Evolutionary conservation across 2,329 filamentous ascomycete species (phyloP), one percentile per base, ranked within the genome.

Genomic region (Cladophialophora immunda): DNA sequence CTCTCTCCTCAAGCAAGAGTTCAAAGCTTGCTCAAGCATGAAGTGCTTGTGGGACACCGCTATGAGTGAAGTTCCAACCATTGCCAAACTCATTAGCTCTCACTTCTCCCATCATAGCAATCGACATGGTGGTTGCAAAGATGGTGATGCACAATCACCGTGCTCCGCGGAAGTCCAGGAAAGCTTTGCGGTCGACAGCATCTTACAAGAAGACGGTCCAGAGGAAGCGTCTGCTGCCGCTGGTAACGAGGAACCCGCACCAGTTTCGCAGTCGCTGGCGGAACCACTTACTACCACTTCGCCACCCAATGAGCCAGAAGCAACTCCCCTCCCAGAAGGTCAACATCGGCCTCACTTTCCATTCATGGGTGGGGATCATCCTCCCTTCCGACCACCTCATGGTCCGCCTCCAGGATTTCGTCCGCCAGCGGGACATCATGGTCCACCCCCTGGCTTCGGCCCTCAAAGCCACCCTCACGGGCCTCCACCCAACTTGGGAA

Each of bases 11-110:
- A 70, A 74, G 41, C 66, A 73, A 27, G 73, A 76, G 36, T 78
- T 76, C 59, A 62, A 58, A 34, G 60, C 69, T 27, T 71, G 77
- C 30, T 67, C 66, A 2, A 72, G 53, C 56, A 55, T 78, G 38
- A 70, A 70, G 57, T 79, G 77, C 68, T 73, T 75, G 45, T 66
- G 76, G 54, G 69, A 73, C 29, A 73, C 72, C 19, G 75, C 74
- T 2, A 69, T 76, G 34, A 70, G 72, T 25, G 74, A 75, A 55
- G 68, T 75, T 4, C 76, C 77, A 0, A 71, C 73, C 29, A 63
- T 76, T 17, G 70, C 75, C 38, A 71, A 72, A 41, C 68, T 74
- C 2, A 59, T 78, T 45, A 72, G 70, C 25, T 72, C 74, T 67
- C 71, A 72, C 30, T 76, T 77, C 61, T 72, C 71, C 15, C 69